Percentiles rank a stretch among this genome's conserved stretches.
phyloP scores from a whole-genome alignment of 2,329 filamentous ascomycete genomes.

The Cladosporium cucumerinum region DNA sequence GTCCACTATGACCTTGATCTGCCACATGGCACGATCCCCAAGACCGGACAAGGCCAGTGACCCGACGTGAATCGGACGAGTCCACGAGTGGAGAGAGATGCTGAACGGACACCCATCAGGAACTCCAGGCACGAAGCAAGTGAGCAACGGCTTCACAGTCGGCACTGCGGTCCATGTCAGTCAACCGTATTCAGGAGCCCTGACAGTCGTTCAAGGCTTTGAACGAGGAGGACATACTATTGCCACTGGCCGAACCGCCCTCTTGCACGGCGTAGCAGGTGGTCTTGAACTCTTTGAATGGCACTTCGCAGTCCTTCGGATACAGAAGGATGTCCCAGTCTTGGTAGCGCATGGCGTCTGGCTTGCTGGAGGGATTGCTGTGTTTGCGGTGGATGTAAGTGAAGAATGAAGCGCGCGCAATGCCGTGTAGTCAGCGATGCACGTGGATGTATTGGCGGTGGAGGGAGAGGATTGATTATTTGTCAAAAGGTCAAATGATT shows the following conservation, averaged over 20 bases:
- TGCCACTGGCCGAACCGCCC: slow-evolving; percentile 18
- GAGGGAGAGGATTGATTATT: neutral
- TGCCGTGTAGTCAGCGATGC: neutral
- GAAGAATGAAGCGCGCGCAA: slow-evolving; percentile 7
- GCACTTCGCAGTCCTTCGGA: slow-evolving; percentile 53
- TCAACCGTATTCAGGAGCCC: neutral
- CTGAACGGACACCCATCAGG: slow-evolving; percentile 58
- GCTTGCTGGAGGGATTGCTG: neutral
- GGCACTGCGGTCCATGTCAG: neutral
- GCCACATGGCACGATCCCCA: slow-evolving; percentile 38
- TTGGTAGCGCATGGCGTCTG: slow-evolving; percentile 68
- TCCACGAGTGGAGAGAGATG: slow-evolving; percentile 73
- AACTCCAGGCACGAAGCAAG: slow-evolving; percentile 68
- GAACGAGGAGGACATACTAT: neutral
- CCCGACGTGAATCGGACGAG: neutral
- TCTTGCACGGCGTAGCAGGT: slow-evolving; percentile 63
- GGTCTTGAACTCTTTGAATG: slow-evolving; percentile 79
- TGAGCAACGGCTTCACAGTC: slow-evolving; percentile 42
- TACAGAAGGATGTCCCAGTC: slow-evolving; percentile 86
- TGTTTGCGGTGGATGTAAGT: slow-evolving; percentile 4
- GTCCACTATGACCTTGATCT: slow-evolving; percentile 66
- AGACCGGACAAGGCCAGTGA: neutral
- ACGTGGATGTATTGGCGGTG: neutral
- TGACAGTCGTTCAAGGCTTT: neutral
- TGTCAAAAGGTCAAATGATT: neutral